Evolutionary conservation across 1,139 yeast species (phyloP), one percentile per base, ranked within the genome.

Genomic region (Yamadazyma siamensis): DNA sequence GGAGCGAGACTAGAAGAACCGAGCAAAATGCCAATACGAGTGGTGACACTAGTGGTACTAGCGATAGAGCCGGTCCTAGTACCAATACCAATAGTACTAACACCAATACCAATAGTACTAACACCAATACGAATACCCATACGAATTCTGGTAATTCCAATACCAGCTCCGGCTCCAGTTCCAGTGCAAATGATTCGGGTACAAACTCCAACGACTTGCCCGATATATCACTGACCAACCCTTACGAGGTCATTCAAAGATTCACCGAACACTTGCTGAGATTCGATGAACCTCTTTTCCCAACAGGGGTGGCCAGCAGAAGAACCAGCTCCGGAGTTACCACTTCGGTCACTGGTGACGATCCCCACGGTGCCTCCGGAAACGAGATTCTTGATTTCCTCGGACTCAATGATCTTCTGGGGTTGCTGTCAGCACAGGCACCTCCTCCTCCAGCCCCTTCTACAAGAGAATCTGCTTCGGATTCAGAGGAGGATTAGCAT

Each of bases 221-320:
- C n/a, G n/a, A n/a, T n/a, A n/a, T n/a, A n/a, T n/a, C n/a, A n/a
- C n/a, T n/a, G n/a, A n/a, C n/a, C n/a, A n/a, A n/a, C n/a, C n/a
- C n/a, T n/a, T n/a, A n/a, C n/a, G n/a, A n/a, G n/a, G n/a, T 26
- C 4, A 9, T 19, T 19, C 13, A 23, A 4, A 13, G 20, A 10
- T 13, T 26, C 7, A 23, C 28, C 15, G 22, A 28, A 9, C 28
- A 33, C 17, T 30, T 30, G 13, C 33, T 25, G 17, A 28, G 27
- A n/a, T n/a, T n/a, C n/a, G n/a, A n/a, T n/a, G n/a, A 51, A 16
- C 45, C 59, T 2, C 42, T 67, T 34, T 72, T 71, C 41, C 71
- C 75, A 0, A 46, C 65, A 4, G 80, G 80, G 0, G 71, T 76
- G 13, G 54, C 70, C 3, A 74, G 80, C 40, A 59, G 75, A 43